These are phyloP conservation scores for Aquilaria malaccensis DNA, from an alignment of 345 rosid genomes.

Conservation along the genomic window DNA sequence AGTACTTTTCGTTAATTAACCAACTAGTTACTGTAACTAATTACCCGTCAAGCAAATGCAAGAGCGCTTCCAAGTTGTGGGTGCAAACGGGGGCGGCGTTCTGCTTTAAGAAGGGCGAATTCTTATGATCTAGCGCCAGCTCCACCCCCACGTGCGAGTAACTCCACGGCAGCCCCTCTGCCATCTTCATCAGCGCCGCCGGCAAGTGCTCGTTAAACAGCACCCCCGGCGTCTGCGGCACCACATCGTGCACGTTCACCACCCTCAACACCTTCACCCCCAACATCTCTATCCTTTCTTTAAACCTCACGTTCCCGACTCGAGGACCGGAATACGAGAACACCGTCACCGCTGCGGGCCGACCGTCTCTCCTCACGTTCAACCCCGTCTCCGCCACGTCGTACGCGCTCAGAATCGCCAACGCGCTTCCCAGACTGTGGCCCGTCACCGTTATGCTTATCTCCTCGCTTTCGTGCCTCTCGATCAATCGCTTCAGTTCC, in stretches of 20 bases:
- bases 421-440: constrained; percentile 76
- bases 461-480: constrained; percentile 36
- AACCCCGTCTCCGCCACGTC: constrained; percentile 63
- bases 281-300: constrained; percentile 45
- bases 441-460: constrained; percentile 75
- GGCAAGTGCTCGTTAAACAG: constrained; percentile 53
- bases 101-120: constrained; percentile 63
- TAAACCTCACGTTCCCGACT: constrained; percentile 66
- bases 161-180: constrained; percentile 63
- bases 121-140: constrained; percentile 50
- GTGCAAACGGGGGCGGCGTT: constrained; percentile 39
- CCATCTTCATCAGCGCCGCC: constrained; percentile 37
- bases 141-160: constrained; percentile 78
- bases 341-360: constrained; percentile 44
- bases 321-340: constrained; percentile 66
- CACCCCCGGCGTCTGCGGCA: constrained; percentile 68
- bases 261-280: constrained; percentile 78
- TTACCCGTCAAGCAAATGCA: constrained; percentile 91
- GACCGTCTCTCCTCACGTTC: constrained; percentile 27
- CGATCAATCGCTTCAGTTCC: constrained; percentile 49
- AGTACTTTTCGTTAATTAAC: too few species aligned
- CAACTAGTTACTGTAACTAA: neutral
- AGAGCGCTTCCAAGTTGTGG: constrained; percentile 72
- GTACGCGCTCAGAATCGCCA: constrained; percentile 70
- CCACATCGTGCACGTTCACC: constrained; percentile 58